Evolutionary conservation across 805 yeast genomes (phyloP), one percentile per base, ranked within the genome.

Genomic region (Metahyphopichia silvanorum): DNA sequence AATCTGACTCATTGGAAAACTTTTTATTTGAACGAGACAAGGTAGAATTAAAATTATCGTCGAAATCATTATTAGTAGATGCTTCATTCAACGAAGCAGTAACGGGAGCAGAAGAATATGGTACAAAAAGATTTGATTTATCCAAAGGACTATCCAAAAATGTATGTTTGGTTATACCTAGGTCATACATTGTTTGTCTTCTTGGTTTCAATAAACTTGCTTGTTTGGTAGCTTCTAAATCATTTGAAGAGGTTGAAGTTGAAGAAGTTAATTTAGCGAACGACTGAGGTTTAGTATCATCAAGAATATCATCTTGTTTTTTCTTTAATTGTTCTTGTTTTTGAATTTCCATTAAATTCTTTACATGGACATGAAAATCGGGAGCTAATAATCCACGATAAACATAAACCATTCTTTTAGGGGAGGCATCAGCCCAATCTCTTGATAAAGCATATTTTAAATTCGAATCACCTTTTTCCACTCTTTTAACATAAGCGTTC

Each of bases 401-500:
- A 31, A 83, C 88, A 49, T 85, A 85, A 17, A 85, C 88, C 95
- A 85, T 85, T 65, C 95, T 71, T 50, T 85, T 81, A 32, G 95
- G 95, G 2, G 87, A 79, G 12, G 91, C 87, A 55, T 84, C 91
- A 3, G 94, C 91, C 95, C 95, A 85, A 56, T 85, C 93, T 60
- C 95, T 75, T 1, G 87, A 79, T 26, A 85, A 61, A 13, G 91
- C 86, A 55, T 85, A 85, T 36, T 74, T 73, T 47, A 85, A 67
- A 26, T 77, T 71, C 40, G 77, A 69, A 53, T 85, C 94, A 43
- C 93, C 93, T 51, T 84, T 84, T 53, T 85, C 94, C 19, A 85
- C 84, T 47, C 89, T 74, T 53, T 85, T 85, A 29, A 85, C 93
- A 51, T 85, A 85, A 13, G 93, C 93, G 53, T 85, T 85, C 45